Evolutionary conservation across 169 alveolate species (phyloP), one percentile per base, ranked within the genome.

Genomic region (Plasmodium coatneyi): DNA sequence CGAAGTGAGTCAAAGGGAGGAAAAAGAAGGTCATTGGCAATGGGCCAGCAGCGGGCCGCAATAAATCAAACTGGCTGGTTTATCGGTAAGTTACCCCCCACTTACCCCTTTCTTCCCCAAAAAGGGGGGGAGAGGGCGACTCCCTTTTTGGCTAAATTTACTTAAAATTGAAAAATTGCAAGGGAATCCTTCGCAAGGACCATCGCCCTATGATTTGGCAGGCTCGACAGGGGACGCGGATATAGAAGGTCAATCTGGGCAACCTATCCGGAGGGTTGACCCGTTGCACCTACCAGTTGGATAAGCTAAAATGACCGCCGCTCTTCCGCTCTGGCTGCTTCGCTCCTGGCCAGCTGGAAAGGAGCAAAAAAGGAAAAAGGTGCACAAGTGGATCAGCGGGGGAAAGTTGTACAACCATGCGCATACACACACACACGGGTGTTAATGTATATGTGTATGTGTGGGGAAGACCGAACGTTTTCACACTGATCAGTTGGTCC

Each of bases 271-370:
- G 71, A 19, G 32, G 71, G 7, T 56, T 16, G 0, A 56, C 71
- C 25, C 2, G 30, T 56, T 16, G 28, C 9, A 16, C 25, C 71
- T 16, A 54, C 71, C 74, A 60, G 22, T 60, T 60, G 74, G 74
- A 60, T 60, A 60, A 22, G 32, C 74, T 60, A 9, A 60, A 60
- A 1, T 60, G 28, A n/a, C 22, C 32, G 74, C 30, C 4, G 74
- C n/a, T 46, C 5, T 60, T 25, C 74, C n/a, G 74, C 32, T 60
- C 74, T 7, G 74, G 74, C 76, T 19, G 76, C 36, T 66, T 66
- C 41, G 76, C 76, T 9, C 39, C 76, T 7, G 76, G 76, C 76
- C 76, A 66, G 36, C 76, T 66, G 76, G n/a, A 28, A 66, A 32
- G 54, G 34, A 30, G 10, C 32, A 79, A 46, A 41, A 25, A 32